Evolutionary conservation across 2,329 filamentous ascomycete genomes (phyloP), one percentile per base, ranked within the genome.

Genomic region (Botryotinia convoluta): DNA sequence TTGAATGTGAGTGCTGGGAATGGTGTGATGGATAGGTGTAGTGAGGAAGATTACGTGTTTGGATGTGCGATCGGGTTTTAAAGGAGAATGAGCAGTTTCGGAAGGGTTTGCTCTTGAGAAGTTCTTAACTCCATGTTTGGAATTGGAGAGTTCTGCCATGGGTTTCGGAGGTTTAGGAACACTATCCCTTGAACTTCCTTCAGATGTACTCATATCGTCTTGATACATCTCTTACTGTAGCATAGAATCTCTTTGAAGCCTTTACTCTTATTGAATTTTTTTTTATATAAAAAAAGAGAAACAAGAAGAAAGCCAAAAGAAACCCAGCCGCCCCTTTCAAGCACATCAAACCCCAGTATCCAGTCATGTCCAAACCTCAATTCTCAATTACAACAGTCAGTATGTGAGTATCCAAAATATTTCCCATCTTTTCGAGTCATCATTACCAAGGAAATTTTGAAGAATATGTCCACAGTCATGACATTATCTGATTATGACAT

Each of bases 351-450:
- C 3, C 14, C 14, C 2, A 29, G 48, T 54, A 29, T n/a, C 26
- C n/a, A 54, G n/a, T 54, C 51, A 54, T 18, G 1, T 7, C 12
- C 7, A 8, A 9, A 8, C 6, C n/a, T 2, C 2, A 54, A 18
- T 8, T 12, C 14, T 54, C 6, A 29, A 18, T 54, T 1, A 3
- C 8, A 54, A 16, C 3, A 29, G 14, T n/a, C 51, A 54, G 2
- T 16, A 18, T 29, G 0, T 0, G 26, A 29, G 5, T 8, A 18
- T 6, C n/a, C 3, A 54, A 8, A 18, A 29, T 0, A 54, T 54
- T 29, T 18, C n/a, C 26, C 5, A n/a, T 14, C 10, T 51, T 54
- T 29, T 54, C n/a, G 51, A 54, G 14, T 54, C n/a, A 54, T n/a
- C 51, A 29, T 29, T 16, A 26, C 6, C n/a, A 54, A 29, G 51